Evolutionary conservation across 1,284 basidiomycete species (phyloP), one percentile per base, ranked within the genome.

Genomic region (Nidula niveotomentosa): DNA sequence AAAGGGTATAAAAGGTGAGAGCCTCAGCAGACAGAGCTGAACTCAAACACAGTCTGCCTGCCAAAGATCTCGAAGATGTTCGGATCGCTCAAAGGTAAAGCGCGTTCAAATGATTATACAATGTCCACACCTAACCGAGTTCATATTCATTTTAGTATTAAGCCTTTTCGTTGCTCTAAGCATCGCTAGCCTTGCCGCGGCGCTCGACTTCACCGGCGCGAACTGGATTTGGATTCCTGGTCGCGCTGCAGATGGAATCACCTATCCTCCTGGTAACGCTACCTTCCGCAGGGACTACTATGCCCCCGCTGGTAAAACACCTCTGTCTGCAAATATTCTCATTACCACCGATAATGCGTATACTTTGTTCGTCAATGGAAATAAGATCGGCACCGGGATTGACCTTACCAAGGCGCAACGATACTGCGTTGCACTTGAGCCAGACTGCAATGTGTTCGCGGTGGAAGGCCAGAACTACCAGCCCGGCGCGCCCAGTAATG

Each of bases 351-450:
- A 70, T 55, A 62, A 69, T 39, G 58, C 50, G 1, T 69, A 62
- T 49, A 64, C 65, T 2, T 62, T 70, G 34, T 70, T 57, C 9
- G 63, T 70, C 49, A 66, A 69, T 43, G 66, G 68, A 1, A 47
- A 56, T 7, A 7, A 48, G 17, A 56, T 69, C 15, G 68, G 63
- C 15, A 48, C 55, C 0, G 62, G 60, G 1, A 43, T 49, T 49
- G 52, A 56, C 35, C 61, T 60, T 47, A 43, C 18, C 9, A 43
- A 43, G 6, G 60, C 65, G 4, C 53, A 65, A 30, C 53, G 57
- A 10, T 69, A 65, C 47, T 66, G 63, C 33, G 63, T 69, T 9
- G 62, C 56, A 9, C 63, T 69, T 36, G 52, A 53, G 7, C 56
- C 63, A 6, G 44, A 52, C 7, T 62, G 62, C 53, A 70, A 70